Base-by-base conservation (phyloP, 495 filamentous ascomycete genomes). In the Chaetomium cochliodes region DNA sequence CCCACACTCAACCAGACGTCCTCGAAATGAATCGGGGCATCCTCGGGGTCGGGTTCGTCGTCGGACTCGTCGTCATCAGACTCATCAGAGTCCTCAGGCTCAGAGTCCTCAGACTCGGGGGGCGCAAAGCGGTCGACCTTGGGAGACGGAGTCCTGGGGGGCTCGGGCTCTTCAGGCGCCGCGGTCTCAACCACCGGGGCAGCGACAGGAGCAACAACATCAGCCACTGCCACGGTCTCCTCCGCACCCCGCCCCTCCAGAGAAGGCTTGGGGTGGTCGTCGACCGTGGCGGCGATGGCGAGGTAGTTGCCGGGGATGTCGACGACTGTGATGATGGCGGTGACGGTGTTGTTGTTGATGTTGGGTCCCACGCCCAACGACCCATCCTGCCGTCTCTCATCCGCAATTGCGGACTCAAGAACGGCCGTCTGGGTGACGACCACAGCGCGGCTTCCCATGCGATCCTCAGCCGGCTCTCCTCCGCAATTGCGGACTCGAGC, bases 401-500 rank as follows among this genome's bases (percentile, higher is more conserved):
- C 56, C 18, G 49, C 63, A 20, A 30, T 0, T 12, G 55, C 55
- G 18, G 23, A 60, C 28, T 60, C 47, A 33, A 52, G 7, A 0
- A 0, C 4, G 23, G 20, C 30, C 25, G 23, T 8, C 25, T 13
- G 39, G 28, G 60, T 25, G 18, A 1, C 25, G 20, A 9, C 16
- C 3, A 53, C 52, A 4, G 7, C 39, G 37, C 61, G 22, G 39
- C 42, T 25, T 55, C 60, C 47, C 49, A 56, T 2, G 23, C 42
- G 7, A 26, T 25, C 56, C 22, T 33, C 3, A 55, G 50, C 30
- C 39, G 12, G 49, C 33, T 50, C 47, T 58, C 63, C 63, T 60
- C 56, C 0, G 63, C 56, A 7, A 30, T 4, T 22, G 64, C 64
- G 6, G 22, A 56, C 50, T 50, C 51, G 50, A 61, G 47, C 25